Base-by-base conservation (phyloP, 1,284 basidiomycete genomes). In the Ceratobasidium sp. region DNA sequence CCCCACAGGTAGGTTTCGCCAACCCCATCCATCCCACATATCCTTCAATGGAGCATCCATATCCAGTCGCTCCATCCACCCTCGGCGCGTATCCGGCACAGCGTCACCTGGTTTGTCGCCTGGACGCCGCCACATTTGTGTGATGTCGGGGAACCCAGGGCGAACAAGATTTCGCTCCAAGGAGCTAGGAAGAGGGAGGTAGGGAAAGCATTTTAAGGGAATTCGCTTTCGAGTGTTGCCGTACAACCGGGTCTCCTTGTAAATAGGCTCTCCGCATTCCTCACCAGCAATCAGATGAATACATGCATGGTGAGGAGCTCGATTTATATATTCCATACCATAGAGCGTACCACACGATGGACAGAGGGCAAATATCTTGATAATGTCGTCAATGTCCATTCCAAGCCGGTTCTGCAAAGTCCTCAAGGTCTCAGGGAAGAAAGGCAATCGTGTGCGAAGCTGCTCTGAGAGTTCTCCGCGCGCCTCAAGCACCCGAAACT, bases 281-380 rank as follows among this genome's bases (percentile, higher is more conserved):
- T 30, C 38, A 2, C 18, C 30, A 47, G 43, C 23, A 38, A 38
- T 38, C 13, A 8, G 44, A 47, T 62, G 26, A 26, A 43, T 62
- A 47, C 59, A 62, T n/a, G 43, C 28, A 2, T 38, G 44, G 28
- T 18, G 18, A 5, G 38, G n/a, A 7, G 44, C 46, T 9, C 46
- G 16, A 18, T 47, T 21, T 14, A 62, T 28, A 30, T 46, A 28
- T 3, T 62, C 43, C 16, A 41, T 38, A 1, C 9, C 46, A 21
- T 62, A 62, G 13, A 6, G 59, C 1, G 59, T 62, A 1, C 41
- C 59, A 47, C 59, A 62, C 13, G 9, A 1, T 14, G 43, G 38
- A 28, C 59, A 62, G 1, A 62, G n/a, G 28, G 59, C 26, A 16
- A 46, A 62, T 4, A 62, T 57, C n/a, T 30, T 46, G 14, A 62